Evolutionary conservation across 768 basidiomycete species (phyloP), one percentile per base, ranked within the genome.

Genomic region (Russula earlei): DNA sequence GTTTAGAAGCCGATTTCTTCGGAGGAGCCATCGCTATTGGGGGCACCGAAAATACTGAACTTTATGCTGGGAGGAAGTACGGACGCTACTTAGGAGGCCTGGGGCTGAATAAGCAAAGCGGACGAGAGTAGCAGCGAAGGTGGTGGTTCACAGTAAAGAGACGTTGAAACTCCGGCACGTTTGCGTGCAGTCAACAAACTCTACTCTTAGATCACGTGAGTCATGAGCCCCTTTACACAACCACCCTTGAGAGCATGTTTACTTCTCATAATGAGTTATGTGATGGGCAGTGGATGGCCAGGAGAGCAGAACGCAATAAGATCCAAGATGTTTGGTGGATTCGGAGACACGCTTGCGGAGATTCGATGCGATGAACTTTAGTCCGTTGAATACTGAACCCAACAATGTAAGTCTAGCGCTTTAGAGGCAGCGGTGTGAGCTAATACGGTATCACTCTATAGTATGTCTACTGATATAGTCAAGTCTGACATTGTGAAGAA

Each of bases 1-100:
- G 62, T 67, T 81, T 83, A 72, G 75, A 79, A 44, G 72, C 71
- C 22, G 74, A 49, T 64, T 69, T 70, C 65, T 67, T 71, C 15
- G 67, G 52, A 36, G 73, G 62, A 56, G 75, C 60, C 64, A 74
- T 63, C 69, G 69, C 63, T 69, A 67, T 33, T 67, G 59, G 48
- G 71, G 61, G 64, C 70, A 73, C 67, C 69, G 70, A 56, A 64
- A 60, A 42, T 44, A 33, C 22, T 52, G 51, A 47, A 63, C 52
- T 55, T 52, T 38, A 36, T n/a, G 51, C 48, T 53, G 38, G 29
- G 53, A 59, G 56, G 55, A 58, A 59, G 56, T 46, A 44, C 48
- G 55, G 66, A 62, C 50, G 61, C 48, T 56, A 55, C 56, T 41
- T 31, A 54, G 42, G 38, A 47, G 56, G 40, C 27, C 62, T 43